These are phyloP conservation scores for Aspergillus thermomutatus DNA, from an alignment of 2,329 filamentous ascomycete genomes.

Conservation along the genomic window DNA sequence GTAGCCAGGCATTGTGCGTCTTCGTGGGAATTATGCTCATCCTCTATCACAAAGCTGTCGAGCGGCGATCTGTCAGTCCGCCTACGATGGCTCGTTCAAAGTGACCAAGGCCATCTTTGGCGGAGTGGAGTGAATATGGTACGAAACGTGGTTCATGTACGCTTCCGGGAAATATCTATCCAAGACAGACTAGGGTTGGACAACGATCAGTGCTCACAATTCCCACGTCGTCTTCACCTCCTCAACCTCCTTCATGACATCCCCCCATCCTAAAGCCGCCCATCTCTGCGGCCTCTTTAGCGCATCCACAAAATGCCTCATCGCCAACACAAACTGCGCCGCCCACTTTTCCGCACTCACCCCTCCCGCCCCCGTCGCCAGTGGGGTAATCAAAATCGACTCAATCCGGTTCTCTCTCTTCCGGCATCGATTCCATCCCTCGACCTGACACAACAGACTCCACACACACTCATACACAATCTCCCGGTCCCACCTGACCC, in stretches of 20 bases:
- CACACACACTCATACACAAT: constrained; percentile 55
- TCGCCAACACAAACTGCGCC: constrained; percentile 47
- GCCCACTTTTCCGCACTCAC: constrained; percentile 51
- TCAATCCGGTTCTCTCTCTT: constrained; percentile 30
- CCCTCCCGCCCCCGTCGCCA: constrained; percentile 49
- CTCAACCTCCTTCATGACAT: constrained; percentile 20
- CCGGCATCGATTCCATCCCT: constrained; percentile 44
- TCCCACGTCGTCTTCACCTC: constrained; percentile 29
- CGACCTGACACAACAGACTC: constrained; percentile 49
- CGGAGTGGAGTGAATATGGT: no score
- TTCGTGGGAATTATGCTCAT: no score
- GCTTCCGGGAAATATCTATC: no score
- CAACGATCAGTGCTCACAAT: no score
- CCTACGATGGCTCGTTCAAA: no score
- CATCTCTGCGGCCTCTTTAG: constrained; percentile 43
- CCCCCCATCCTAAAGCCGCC: constrained; percentile 38
- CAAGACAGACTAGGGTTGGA: no score
- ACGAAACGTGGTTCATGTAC: no score
- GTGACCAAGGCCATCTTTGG: no score
- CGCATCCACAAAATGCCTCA: constrained; percentile 53
- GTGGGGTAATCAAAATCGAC: constrained; percentile 50
- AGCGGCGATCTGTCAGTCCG: no score
- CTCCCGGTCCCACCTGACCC: constrained; percentile 50
- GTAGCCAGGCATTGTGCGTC: no score
- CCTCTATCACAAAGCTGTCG: no score